Conservation (phyloP, 192 early-diverging fungal genomes). For the Coemansia sp. region DNA sequence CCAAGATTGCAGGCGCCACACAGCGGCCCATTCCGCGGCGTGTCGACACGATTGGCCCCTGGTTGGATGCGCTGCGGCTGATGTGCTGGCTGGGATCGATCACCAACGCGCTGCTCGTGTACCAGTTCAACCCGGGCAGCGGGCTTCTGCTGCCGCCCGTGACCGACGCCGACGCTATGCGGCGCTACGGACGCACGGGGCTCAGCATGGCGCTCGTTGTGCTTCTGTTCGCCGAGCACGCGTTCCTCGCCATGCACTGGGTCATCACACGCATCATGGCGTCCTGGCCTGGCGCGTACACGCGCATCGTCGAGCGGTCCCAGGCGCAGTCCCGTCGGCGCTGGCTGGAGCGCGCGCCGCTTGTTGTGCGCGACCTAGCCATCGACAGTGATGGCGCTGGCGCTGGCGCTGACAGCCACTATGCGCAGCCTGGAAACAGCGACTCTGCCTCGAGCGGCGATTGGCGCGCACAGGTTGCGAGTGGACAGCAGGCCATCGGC, state of each 20-base stretch:
- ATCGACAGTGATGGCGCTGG: background rate
- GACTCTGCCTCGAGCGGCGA: background rate
- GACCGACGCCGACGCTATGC: constrained; percentile 29
- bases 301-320: constrained; percentile 35
- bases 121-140: constrained; percentile 44
- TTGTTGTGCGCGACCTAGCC: constrained; percentile 26
- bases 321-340: constrained; percentile 39
- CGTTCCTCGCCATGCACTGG: constrained; percentile 43
- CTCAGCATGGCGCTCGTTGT: constrained; percentile 46
- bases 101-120: constrained; percentile 54
- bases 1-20: constrained; percentile 79
- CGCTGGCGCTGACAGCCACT: background rate
- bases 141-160: constrained; percentile 25
- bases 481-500: constrained; percentile 23
- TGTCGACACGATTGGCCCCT: constrained; percentile 74
- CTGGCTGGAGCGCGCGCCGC: constrained; percentile 39
- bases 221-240: constrained; percentile 47
- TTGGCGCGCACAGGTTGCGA: constrained; percentile 33
- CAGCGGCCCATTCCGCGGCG: constrained; percentile 69
- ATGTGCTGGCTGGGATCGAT: constrained; percentile 55
- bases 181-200: constrained; percentile 40
- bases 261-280: constrained; percentile 31
- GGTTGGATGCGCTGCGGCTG: constrained; percentile 62
- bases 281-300: constrained; percentile 45
- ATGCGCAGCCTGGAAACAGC: background rate